Conservation (phyloP, 148 eudicot species). For the Diospyros kaki region DNA sequence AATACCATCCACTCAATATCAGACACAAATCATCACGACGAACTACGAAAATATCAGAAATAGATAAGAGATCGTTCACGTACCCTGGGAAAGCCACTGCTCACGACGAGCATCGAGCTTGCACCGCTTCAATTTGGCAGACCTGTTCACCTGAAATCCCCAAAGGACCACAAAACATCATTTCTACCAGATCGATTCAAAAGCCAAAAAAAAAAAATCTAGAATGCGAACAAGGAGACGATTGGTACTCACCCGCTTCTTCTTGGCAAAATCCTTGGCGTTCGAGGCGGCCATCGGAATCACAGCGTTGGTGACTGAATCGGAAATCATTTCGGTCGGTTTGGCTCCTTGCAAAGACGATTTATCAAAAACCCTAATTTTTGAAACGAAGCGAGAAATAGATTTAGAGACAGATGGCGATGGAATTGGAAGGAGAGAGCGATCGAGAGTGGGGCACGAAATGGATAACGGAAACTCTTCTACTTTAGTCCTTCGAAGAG, state of each 20-base stretch:
- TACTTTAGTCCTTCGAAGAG: conserved; percentile 18
- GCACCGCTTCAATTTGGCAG: conserved; percentile 91
- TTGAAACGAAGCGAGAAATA: not conserved
- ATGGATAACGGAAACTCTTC: conserved; percentile 65
- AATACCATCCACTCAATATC: conserved; percentile 9
- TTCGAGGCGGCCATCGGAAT: conserved; percentile 44
- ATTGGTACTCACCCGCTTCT: conserved; percentile 55
- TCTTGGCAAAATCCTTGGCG: conserved; percentile 73
- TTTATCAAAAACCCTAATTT: conserved; percentile 34
- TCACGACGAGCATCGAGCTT: conserved; percentile 93
- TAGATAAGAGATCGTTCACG: conserved; percentile 11
- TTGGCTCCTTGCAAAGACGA: not conserved
- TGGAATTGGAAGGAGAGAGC: conserved; percentile 9
- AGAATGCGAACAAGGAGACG: not conserved
- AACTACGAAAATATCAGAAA: not conserved
- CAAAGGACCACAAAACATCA: not conserved
- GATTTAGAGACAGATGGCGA: not conserved
- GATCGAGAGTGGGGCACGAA: conserved; percentile 15
- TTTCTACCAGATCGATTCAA: no score
- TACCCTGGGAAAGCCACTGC: conserved; percentile 96
- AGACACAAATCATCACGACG: not conserved
- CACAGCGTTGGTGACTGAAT: conserved; percentile 68
- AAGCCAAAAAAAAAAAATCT: not conserved
- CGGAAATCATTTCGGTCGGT: conserved; percentile 46
- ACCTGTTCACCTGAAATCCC: conserved; percentile 56